These are phyloP conservation scores for Raddia guianensis DNA, from an alignment of 176 grass and related monocot genomes.

Conservation along the genomic window DNA sequence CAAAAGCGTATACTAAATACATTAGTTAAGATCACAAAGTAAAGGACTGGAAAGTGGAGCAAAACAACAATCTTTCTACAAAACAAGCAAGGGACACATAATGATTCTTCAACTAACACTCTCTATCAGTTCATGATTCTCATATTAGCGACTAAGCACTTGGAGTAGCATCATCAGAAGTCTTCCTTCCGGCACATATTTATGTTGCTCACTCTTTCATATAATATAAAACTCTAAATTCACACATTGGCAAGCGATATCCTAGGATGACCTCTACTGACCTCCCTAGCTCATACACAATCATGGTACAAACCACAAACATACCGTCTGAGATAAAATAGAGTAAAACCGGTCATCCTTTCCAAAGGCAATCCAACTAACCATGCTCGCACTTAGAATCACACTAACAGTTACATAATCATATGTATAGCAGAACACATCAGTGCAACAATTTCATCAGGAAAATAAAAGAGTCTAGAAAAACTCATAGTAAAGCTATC, in stretches of 20 bases:
- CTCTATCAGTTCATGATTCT: background rate
- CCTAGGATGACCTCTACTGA: background rate
- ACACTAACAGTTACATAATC: background rate
- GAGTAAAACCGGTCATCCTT: no score
- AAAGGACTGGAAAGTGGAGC: constrained; percentile 14
- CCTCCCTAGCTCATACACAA: no score
- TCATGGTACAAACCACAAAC: no score
- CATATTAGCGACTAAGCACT: constrained; percentile 4
- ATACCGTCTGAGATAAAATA: no score
- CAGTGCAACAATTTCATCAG: background rate
- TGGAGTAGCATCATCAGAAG: constrained; percentile 25
- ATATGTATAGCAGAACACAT: background rate
- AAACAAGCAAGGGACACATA: background rate
- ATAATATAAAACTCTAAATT: background rate
- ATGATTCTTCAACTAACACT: background rate
- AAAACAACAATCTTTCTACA: background rate
- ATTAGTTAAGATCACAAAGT: background rate
- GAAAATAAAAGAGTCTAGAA: constrained; percentile 28
- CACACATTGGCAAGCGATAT: background rate
- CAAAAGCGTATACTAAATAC: constrained; percentile 17
- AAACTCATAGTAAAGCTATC: constrained; percentile 6
- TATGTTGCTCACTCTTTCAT: background rate
- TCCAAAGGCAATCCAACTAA: no score
- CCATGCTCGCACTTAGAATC: no score
- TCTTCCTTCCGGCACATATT: background rate